Base-by-base conservation (phyloP, 1,284 basidiomycete species). In the Ustilago esculenta region DNA sequence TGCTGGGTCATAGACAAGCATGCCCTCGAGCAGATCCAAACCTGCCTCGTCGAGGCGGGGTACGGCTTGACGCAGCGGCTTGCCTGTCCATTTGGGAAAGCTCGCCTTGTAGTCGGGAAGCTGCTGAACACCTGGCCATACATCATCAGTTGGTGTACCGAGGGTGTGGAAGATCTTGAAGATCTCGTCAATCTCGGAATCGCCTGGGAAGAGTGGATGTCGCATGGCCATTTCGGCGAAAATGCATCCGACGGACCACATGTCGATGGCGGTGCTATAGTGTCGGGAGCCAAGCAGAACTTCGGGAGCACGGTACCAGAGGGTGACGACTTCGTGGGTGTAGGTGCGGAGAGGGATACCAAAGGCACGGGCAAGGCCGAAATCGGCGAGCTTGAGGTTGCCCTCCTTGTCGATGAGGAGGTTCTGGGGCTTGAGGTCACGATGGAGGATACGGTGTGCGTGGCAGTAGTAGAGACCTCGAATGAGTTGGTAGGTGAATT, bases 141-240 rank as follows among this genome's bases (percentile, higher is more conserved):
- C 85, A 30, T 92, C 88, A 77, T 98, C 94, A 75, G 88, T 90
- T 2, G 95, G 95, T n/a, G 96, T 98, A 18, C 95, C 95, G 46
- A 61, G 41, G n/a, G 59, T 77, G 15, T 53, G 60, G 87, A 98
- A 98, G 80, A 98, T 98, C 84, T 94, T 92, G 88, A 98, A 98
- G 75, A 98, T 98, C 85, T 98, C 94, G 84, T 98, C 95, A 77
- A 98, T 98, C 84, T 98, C 95, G 24, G 94, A 97, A 84, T 98
- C 95, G 9, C 96, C 95, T 12, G 95, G 94, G 87, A 98, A 98
- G 21, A 98, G 86, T 2, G 95, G 94, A 72, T 89, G 87, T 21
- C 93, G 90, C 87, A 91, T 89, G 51, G 91, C 88, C 92, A 95
- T 94, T 83, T 95, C 92, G 8, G 92, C 92, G 63, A 81, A 79